Conservation (phyloP, 257 asterid species). For the Lycium ferocissimum region DNA sequence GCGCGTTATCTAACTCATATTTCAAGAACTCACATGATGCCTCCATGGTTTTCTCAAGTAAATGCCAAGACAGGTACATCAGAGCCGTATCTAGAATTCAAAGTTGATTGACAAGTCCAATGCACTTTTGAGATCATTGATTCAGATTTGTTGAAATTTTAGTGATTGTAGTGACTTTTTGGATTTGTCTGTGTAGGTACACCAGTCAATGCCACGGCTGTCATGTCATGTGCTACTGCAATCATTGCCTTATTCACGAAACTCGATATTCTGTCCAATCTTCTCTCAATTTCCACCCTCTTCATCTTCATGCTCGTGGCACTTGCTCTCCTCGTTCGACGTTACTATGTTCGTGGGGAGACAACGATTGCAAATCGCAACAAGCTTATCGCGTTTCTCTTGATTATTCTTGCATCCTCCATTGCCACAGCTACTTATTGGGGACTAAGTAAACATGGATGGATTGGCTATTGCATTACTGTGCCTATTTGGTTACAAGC, state of each 20-base stretch:
- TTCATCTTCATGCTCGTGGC: slow-evolving; percentile 26
- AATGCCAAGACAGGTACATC: slow-evolving; percentile 7
- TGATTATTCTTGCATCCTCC: slow-evolving; percentile 16
- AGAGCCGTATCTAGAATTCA: background rate
- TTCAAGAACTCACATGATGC: slow-evolving; percentile 23
- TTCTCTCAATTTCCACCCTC: slow-evolving; percentile 27
- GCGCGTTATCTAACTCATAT: slow-evolving; percentile 25
- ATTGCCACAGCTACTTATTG: background rate
- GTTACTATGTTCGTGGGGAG: background rate
- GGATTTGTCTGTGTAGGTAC: background rate
- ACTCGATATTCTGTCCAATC: slow-evolving; percentile 25
- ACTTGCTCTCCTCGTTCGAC: slow-evolving; percentile 28
- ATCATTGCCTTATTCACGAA: slow-evolving; percentile 26
- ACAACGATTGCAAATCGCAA: slow-evolving; percentile 19
- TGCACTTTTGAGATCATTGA: background rate
- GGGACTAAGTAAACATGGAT: slow-evolving; percentile 26
- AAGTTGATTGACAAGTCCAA: background rate
- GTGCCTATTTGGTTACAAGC: slow-evolving; percentile 25
- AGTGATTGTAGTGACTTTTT: background rate
- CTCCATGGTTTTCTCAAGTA: slow-evolving; percentile 30
- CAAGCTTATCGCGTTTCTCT: slow-evolving; percentile 18
- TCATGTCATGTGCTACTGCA: slow-evolving; percentile 25
- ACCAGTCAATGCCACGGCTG: slow-evolving; percentile 3
- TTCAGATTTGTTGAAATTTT: background rate
- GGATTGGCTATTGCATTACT: slow-evolving; percentile 13